These are phyloP conservation scores for Podospora pseudocomata DNA, from an alignment of 495 filamentous ascomycete genomes.

Conservation along the genomic window DNA sequence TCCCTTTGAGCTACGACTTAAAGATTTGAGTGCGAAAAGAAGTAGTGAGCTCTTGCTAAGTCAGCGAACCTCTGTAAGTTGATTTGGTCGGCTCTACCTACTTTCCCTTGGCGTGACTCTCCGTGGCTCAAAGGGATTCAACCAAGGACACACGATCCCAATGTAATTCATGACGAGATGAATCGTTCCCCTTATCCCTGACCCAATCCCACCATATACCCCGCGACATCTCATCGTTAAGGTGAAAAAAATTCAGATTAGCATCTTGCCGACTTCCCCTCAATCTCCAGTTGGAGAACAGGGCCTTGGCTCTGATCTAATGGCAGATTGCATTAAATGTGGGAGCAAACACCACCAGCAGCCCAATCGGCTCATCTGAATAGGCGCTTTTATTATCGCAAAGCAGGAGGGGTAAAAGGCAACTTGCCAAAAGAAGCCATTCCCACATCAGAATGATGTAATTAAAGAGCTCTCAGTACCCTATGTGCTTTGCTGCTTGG, in stretches of 20 bases:
- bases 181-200: too few relatives aligned
- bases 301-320: too few relatives aligned
- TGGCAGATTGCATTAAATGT: background rate
- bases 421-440: background rate
- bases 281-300: background rate
- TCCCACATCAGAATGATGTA: background rate
- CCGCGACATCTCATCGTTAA: background rate
- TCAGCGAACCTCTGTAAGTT: too few relatives aligned
- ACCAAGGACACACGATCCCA: too few relatives aligned
- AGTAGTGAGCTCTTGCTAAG: too few relatives aligned
- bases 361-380: background rate
- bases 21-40: too few relatives aligned
- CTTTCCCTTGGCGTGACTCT: too few relatives aligned
- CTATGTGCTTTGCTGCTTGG: background rate
- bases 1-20: too few relatives aligned
- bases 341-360: background rate
- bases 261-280: background rate
- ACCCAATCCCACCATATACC: background rate
- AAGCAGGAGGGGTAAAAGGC: background rate
- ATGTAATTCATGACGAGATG: too few relatives aligned
- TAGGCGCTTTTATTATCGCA: background rate
- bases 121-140: too few relatives aligned
- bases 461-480: background rate
- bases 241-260: background rate
- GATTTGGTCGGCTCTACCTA: too few relatives aligned